phyloP scores from a whole-genome alignment of 768 basidiomycete species.

The Vishniacozyma victoriae region DNA sequence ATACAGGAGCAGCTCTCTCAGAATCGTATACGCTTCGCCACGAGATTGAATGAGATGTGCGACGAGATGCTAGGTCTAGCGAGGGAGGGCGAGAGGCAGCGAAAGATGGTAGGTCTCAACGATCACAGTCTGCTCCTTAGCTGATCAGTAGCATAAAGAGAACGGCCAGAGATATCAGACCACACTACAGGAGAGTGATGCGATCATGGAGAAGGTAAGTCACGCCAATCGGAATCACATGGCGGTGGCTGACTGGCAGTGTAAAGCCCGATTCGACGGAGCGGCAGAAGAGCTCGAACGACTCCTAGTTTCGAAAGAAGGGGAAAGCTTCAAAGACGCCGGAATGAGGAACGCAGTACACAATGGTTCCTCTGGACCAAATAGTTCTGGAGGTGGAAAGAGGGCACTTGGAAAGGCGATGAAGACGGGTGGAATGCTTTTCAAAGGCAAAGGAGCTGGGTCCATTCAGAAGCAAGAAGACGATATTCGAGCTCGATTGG shows the following conservation, averaged over 20 bases:
- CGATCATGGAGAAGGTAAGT: slow-evolving; percentile 67
- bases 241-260: slow-evolving; percentile 28
- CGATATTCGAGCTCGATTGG: slow-evolving; percentile 80
- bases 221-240: not conserved
- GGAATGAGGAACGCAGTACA: slow-evolving; percentile 35
- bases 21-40: slow-evolving; percentile 76
- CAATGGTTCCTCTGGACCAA: slow-evolving; percentile 48
- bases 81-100: slow-evolving; percentile 89
- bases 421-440: slow-evolving; percentile 76
- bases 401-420: slow-evolving; percentile 85
- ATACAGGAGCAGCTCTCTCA: slow-evolving; percentile 87
- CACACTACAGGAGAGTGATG: slow-evolving; percentile 78
- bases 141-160: slow-evolving; percentile 69
- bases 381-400: slow-evolving; percentile 54
- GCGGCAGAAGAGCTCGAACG: slow-evolving; percentile 93
- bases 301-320: slow-evolving; percentile 86
- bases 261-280: slow-evolving; percentile 74
- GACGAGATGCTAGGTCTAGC: slow-evolving; percentile 80
- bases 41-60: slow-evolving; percentile 88
- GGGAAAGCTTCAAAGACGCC: slow-evolving; percentile 81
- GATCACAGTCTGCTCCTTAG: not conserved
- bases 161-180: slow-evolving; percentile 81
- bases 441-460: slow-evolving; percentile 89
- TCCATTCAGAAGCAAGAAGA: slow-evolving; percentile 94
- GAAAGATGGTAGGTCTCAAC: slow-evolving; percentile 65